Evolutionary conservation across 2,329 filamentous ascomycete genomes (phyloP).

Genomic region (Corynespora cassiicola): DNA sequence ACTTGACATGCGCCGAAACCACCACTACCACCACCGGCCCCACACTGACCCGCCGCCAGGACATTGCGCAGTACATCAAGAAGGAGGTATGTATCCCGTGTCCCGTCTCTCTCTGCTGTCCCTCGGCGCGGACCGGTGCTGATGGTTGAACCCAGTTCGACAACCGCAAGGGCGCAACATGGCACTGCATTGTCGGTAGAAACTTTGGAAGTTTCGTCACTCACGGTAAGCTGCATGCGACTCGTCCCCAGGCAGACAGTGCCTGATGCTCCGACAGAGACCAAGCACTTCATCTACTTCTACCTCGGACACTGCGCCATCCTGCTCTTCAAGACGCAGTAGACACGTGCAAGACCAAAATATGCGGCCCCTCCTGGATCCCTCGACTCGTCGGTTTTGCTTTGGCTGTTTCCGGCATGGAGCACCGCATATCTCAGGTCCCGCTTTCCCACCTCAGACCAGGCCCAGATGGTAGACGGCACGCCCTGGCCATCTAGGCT

Average conservation of each 20-base stretch:
- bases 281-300: constrained; percentile 99
- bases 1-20: no score
- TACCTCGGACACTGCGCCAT: constrained; percentile 99
- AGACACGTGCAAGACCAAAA: constrained; percentile 19
- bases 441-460: constrained; percentile 10
- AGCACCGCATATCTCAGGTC: constrained; percentile 2
- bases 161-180: constrained; percentile 94
- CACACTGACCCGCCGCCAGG: constrained; percentile 58
- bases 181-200: constrained; percentile 98
- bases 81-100: constrained; percentile 79
- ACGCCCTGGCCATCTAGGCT: no score
- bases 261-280: constrained; percentile 68
- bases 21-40: no score
- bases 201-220: constrained; percentile 99
- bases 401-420: constrained; percentile 5
- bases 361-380: constrained; percentile 6
- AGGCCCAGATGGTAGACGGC: no score
- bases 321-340: constrained; percentile 98
- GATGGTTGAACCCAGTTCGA: constrained; percentile 75
- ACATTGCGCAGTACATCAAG: constrained; percentile 96
- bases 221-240: constrained; percentile 70
- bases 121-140: constrained; percentile 12
- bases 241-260: no score
- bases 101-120: background rate
- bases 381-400: constrained; percentile 5